Conservation (phyloP, 2,329 filamentous ascomycete genomes). For the Myotisia sp. region DNA sequence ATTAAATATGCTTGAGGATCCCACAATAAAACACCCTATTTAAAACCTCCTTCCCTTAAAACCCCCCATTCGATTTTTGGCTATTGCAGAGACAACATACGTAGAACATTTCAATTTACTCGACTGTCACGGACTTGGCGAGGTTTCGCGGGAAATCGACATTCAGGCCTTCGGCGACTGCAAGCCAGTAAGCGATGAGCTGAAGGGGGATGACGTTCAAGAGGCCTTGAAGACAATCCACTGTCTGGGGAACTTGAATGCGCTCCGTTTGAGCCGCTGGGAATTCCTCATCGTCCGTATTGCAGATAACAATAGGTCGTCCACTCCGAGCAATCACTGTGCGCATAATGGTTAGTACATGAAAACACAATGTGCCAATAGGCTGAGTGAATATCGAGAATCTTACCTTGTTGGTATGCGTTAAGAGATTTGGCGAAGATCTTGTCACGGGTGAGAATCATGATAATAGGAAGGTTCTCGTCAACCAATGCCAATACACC, state of each 20-base stretch:
- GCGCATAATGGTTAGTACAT: too few species aligned
- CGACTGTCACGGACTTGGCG: slow-evolving; percentile 97
- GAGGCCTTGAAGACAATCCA: slow-evolving; percentile 89
- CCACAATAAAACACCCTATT: not conserved
- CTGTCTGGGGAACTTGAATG: slow-evolving; percentile 92
- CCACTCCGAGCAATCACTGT: slow-evolving; percentile 85
- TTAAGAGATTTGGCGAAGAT: slow-evolving; percentile 99
- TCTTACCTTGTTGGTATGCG: slow-evolving; percentile 89
- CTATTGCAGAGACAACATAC: too few species aligned
- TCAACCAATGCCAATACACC: slow-evolving; percentile 94
- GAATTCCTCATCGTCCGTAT: slow-evolving; percentile 79
- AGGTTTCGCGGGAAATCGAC: slow-evolving; percentile 98
- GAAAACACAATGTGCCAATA: too few species aligned
- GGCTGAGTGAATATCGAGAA: slow-evolving; percentile 9
- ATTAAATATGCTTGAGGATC: not conserved
- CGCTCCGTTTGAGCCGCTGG: slow-evolving; percentile 76
- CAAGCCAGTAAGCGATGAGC: slow-evolving; percentile 97
- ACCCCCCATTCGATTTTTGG: too few species aligned
- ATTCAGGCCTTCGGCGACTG: slow-evolving; percentile 87
- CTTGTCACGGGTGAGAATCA: slow-evolving; percentile 93
- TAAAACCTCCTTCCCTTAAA: not conserved
- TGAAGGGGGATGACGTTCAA: slow-evolving; percentile 96
- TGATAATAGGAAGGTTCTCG: slow-evolving; percentile 97
- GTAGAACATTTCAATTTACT: slow-evolving; percentile 58
- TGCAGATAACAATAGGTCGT: slow-evolving; percentile 98